Percentiles rank a stretch among this genome's conserved stretches.
Conservation (phyloP, 768 basidiomycete genomes). For the Rhizopogon vinicolor region DNA sequence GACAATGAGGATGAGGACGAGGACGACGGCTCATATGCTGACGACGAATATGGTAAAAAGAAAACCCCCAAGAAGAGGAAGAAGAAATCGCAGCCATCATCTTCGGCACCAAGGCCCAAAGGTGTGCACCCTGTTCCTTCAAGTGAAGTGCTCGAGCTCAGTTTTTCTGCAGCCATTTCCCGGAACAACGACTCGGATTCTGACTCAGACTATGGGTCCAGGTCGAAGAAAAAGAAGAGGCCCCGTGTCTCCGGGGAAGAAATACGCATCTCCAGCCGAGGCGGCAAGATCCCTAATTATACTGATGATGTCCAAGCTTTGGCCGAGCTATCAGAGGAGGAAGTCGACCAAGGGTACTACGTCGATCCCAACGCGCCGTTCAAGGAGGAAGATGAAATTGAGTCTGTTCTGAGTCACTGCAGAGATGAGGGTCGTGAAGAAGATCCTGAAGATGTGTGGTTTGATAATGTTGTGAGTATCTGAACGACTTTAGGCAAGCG, state of each 20-base stretch:
- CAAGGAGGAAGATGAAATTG: slow-evolving; percentile 82
- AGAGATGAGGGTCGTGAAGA: slow-evolving; percentile 78
- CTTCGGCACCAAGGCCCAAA: slow-evolving; percentile 50
- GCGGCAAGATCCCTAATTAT: slow-evolving; percentile 81
- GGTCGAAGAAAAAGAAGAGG: slow-evolving; percentile 84
- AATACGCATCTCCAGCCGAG: slow-evolving; percentile 70
- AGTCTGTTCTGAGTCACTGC: slow-evolving; percentile 82
- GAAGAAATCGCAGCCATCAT: slow-evolving; percentile 35
- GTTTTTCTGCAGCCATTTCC: background rate
- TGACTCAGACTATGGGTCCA: slow-evolving; percentile 83
- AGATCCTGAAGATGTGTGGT: slow-evolving; percentile 80
- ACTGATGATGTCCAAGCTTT: slow-evolving; percentile 73
- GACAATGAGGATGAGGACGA: slow-evolving; percentile 44
- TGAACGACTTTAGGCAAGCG: background rate
- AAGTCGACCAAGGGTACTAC: slow-evolving; percentile 49
- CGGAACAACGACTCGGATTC: slow-evolving; percentile 51
- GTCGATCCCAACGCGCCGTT: slow-evolving; percentile 47
- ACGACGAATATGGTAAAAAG: slow-evolving; percentile 72
- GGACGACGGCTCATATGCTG: slow-evolving; percentile 75
- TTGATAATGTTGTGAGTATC: slow-evolving; percentile 72
- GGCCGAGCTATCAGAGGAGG: slow-evolving; percentile 62
- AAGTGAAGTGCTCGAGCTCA: background rate
- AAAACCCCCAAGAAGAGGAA: slow-evolving; percentile 69
- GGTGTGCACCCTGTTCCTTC: slow-evolving; percentile 32
- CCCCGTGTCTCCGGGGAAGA: slow-evolving; percentile 55